These are phyloP conservation scores for Tanacetum coccineum DNA, from an alignment of 129 eudicot species.

Conservation along the genomic window DNA sequence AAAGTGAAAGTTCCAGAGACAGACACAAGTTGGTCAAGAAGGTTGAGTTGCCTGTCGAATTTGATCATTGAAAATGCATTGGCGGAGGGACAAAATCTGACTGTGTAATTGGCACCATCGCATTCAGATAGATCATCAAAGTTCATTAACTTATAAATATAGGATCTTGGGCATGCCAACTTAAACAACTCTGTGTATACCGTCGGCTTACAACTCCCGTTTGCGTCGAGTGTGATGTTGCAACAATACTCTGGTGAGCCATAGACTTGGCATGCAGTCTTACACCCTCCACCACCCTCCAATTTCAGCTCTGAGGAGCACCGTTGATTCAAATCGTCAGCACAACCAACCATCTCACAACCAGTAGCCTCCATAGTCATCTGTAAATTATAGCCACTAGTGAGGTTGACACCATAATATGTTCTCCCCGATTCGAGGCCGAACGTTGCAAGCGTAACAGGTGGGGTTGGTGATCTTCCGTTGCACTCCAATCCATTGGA, in stretches of 20 bases:
- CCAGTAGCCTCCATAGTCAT: slow-evolving; percentile 7
- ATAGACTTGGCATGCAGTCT: slow-evolving; percentile 30
- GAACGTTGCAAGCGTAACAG: slow-evolving; percentile 6
- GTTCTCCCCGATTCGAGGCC: too few species aligned
- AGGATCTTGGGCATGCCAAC: slow-evolving; percentile 31
- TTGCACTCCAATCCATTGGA: slow-evolving; percentile 2
- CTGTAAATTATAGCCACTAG: too few species aligned
- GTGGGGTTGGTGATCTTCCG: background rate
- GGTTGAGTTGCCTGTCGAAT: slow-evolving; percentile 11
- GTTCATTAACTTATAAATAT: slow-evolving; percentile 20
- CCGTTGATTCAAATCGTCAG: slow-evolving; percentile 21
- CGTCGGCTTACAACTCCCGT: slow-evolving; percentile 22
- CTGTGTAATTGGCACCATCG: slow-evolving; percentile 29
- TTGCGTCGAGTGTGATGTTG: slow-evolving; percentile 10
- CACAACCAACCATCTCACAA: slow-evolving; percentile 26
- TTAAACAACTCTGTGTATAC: slow-evolving; percentile 20
- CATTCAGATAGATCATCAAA: slow-evolving; percentile 10
- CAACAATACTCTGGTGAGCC: slow-evolving; percentile 34
- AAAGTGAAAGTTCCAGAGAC: slow-evolving; percentile 18
- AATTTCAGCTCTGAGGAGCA: slow-evolving; percentile 25
- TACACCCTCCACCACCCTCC: slow-evolving; percentile 32
- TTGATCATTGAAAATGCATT: slow-evolving; percentile 6
- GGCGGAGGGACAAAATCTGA: too few species aligned
- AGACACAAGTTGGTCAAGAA: slow-evolving; percentile 12
- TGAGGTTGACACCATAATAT: too few species aligned